Base-by-base conservation (phyloP, 2,329 filamentous ascomycete genomes). In the Cercospora brassicicola region DNA sequence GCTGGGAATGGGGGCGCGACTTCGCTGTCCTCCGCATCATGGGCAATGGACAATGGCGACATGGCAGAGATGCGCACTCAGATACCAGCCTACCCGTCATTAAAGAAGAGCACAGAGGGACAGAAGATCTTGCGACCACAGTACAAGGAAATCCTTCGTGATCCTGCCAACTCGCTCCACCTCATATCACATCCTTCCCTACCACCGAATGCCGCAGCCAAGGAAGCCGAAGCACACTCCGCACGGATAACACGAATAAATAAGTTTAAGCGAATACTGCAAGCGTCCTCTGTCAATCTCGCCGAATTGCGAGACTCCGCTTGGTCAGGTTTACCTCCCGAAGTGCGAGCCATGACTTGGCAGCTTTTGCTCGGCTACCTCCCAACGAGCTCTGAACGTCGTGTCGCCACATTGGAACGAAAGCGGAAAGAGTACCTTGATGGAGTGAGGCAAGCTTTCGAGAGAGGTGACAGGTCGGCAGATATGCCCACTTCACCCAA, bases 301-400 rank as follows among this genome's bases (percentile, higher is more conserved):
- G 84, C 90, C 18, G 94, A 98, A 63, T 85, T 99, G 26, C 88
- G 95, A 70, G 86, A 93, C 67, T 85, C 93, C 33, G 93, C 95
- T 31, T 99, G 96, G 95, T 95, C 94, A 62, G 95, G 95, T 11
- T 87, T 98, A 39, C 96, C 95, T 0, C 90, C 93, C 74, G 96
- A 99, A 82, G 93, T 99, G 18, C 92, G 96, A 65, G 93, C 95
- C 61, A 97, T 99, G 91, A 95, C 94, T n/a, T 99, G 95, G 95
- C 94, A 98, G 80, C 85, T 99, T 26, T 85, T 99, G 20, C 87
- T 99, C 26, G 95, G 94, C 67, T 99, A 99, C 79, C 86, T 99
- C 4, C 95, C 96, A 1, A 96, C 94, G n/a, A 97, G 93, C 77
- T 96, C 93, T 74, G 96, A 99, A 78, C 87, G 95, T 70, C 88